phyloP scores from a whole-genome alignment of 1,284 basidiomycete genomes.

The Apiotrichum brassicae region DNA sequence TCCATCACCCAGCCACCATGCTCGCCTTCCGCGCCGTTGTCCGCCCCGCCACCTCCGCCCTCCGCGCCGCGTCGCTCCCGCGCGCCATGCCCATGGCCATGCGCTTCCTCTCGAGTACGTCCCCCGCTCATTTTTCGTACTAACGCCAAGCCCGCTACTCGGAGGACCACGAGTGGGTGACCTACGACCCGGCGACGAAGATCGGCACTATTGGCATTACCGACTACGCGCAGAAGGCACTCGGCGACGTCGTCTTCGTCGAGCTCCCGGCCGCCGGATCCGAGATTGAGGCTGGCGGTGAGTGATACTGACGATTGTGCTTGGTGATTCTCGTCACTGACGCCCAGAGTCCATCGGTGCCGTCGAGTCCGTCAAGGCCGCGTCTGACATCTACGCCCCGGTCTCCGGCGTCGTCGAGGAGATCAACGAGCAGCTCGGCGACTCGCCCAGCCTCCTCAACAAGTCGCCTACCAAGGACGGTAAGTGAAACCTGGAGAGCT shows the following conservation, averaged over 20 bases:
- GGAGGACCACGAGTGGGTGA: constrained; percentile 82
- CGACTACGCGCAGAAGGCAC: constrained; percentile 82
- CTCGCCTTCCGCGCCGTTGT: constrained; percentile 21
- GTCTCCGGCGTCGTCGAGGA: constrained; percentile 75
- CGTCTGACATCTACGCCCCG: constrained; percentile 94
- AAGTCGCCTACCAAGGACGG: constrained; percentile 80
- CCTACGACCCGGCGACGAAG: constrained; percentile 70
- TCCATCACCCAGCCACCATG: constrained; percentile 11
- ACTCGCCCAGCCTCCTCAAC: constrained; percentile 76
- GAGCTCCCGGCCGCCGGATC: constrained; percentile 74
- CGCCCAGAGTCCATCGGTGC: constrained; percentile 79
- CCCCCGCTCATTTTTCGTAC: neutral
- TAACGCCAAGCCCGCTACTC: constrained; percentile 67
- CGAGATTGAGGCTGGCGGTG: constrained; percentile 71
- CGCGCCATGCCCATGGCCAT: constrained; percentile 16
- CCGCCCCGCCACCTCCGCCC: constrained; percentile 14
- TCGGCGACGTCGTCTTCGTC: constrained; percentile 97
- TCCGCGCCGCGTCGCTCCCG: constrained; percentile 7
- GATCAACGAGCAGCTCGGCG: constrained; percentile 68
- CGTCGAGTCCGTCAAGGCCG: constrained; percentile 96
- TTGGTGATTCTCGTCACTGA: too few species aligned
- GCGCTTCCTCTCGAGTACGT: constrained; percentile 28
- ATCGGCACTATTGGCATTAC: constrained; percentile 85
- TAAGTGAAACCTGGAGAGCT: too few species aligned
- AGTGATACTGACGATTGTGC: too few species aligned